phyloP scores from a whole-genome alignment of 2,329 filamentous ascomycete species.

The Fusarium sp. region DNA sequence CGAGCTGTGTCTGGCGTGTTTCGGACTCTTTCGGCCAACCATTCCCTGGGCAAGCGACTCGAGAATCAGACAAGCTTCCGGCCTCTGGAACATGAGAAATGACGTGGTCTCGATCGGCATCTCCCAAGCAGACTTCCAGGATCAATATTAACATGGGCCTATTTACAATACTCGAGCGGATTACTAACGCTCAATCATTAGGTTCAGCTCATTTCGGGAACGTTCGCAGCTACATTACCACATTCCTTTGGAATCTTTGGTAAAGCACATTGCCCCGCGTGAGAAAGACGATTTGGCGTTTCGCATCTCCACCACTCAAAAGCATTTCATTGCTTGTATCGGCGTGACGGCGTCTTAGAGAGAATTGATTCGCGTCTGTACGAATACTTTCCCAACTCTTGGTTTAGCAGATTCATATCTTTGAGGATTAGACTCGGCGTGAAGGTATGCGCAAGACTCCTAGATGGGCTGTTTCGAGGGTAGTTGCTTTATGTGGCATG shows the following conservation, averaged over 20 bases:
- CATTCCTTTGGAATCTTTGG: slow-evolving; percentile 53
- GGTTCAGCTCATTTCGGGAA: slow-evolving; percentile 55
- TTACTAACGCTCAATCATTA: slow-evolving; percentile 42
- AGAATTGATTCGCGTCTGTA: slow-evolving; percentile 49
- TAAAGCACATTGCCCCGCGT: slow-evolving; percentile 47
- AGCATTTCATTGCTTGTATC: slow-evolving; percentile 49
- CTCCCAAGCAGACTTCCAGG: neutral
- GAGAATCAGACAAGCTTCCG: neutral
- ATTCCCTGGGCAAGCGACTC: neutral
- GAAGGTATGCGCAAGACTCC: slow-evolving; percentile 30
- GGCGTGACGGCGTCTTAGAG: slow-evolving; percentile 55
- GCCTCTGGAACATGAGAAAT: neutral
- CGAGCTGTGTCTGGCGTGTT: slow-evolving; percentile 1
- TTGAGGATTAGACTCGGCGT: slow-evolving; percentile 44
- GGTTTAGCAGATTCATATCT: slow-evolving; percentile 47
- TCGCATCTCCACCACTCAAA: slow-evolving; percentile 41
- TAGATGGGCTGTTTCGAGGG: neutral
- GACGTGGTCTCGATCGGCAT: neutral
- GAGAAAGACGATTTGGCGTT: slow-evolving; percentile 43
- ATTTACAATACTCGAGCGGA: neutral
- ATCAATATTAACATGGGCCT: slow-evolving; percentile 2
- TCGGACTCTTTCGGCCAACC: neutral
- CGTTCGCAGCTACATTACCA: slow-evolving; percentile 51
- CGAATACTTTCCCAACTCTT: slow-evolving; percentile 52
- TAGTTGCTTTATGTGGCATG: neutral